A percentile compares a stretch with the other conserved stretches of the same genome.
phyloP scores from a whole-genome alignment of 1,139 yeast genomes.

The Diutina siamensis region DNA sequence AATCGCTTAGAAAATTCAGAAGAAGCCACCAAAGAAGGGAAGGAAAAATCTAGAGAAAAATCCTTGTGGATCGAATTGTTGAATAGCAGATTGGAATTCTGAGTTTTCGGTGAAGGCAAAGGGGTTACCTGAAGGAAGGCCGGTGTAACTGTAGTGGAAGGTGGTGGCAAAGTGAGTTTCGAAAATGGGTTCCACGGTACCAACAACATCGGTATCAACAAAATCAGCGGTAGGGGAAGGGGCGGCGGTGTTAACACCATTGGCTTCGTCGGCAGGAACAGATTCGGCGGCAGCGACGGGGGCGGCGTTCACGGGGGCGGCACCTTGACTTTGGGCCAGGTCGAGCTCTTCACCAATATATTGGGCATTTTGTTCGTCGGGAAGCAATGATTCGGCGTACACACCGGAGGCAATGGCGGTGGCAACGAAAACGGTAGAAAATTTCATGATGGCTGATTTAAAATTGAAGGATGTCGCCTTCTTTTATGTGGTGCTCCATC shows the following conservation, averaged over 20 bases:
- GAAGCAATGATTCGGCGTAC: too few species aligned
- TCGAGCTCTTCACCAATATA: not conserved
- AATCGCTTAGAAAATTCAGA: not conserved
- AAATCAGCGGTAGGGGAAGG: not conserved
- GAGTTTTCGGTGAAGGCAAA: not conserved
- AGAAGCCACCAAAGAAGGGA: not conserved
- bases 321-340: not conserved
- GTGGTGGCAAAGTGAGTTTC: slow-evolving; percentile 1
- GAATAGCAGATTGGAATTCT: not conserved
- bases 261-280: not conserved
- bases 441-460: not conserved
- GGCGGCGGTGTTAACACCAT: not conserved
- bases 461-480: not conserved
- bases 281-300: not conserved
- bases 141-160: not conserved
- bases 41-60: not conserved
- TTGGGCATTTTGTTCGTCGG: too few species aligned
- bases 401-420: not conserved
- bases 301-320: not conserved
- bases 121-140: not conserved
- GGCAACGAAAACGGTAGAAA: not conserved
- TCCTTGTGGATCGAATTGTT: not conserved
- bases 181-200: not conserved
- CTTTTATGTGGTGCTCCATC: too few species aligned
- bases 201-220: not conserved